Evolutionary conservation across 139 green algal species (phyloP).

Genomic region (Volvox reticuliferus): DNA sequence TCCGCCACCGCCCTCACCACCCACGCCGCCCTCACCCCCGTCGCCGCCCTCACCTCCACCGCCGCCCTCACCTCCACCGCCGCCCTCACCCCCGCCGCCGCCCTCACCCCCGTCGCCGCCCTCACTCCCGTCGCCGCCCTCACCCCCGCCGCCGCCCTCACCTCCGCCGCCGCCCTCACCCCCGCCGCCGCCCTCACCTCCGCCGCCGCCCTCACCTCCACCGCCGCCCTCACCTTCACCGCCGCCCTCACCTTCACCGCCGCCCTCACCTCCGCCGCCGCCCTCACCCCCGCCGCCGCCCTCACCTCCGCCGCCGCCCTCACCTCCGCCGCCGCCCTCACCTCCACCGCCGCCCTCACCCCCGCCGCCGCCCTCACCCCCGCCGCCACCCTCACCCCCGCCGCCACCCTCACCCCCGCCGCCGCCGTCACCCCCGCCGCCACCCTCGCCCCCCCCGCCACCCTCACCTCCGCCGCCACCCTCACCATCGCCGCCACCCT

Average conservation of each 20-base stretch:
- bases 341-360: background rate
- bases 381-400: too few relatives aligned
- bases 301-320: background rate
- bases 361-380: background rate
- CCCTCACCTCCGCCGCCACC: background rate
- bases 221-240: background rate
- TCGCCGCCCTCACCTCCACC: background rate
- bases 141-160: background rate
- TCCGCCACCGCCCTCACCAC: background rate
- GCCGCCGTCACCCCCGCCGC: background rate
- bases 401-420: too few relatives aligned
- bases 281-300: background rate
- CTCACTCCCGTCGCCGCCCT: too few relatives aligned
- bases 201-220: background rate
- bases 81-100: background rate
- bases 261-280: too few relatives aligned
- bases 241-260: too few relatives aligned
- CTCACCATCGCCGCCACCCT: background rate
- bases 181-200: background rate
- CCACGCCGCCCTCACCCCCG: background rate
- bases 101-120: background rate
- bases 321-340: background rate
- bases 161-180: background rate
- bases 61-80: background rate
- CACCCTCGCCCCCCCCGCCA: background rate